These are phyloP conservation scores for Kodamaea suecica DNA, from an alignment of 1,139 yeast species.

Conservation along the genomic window DNA sequence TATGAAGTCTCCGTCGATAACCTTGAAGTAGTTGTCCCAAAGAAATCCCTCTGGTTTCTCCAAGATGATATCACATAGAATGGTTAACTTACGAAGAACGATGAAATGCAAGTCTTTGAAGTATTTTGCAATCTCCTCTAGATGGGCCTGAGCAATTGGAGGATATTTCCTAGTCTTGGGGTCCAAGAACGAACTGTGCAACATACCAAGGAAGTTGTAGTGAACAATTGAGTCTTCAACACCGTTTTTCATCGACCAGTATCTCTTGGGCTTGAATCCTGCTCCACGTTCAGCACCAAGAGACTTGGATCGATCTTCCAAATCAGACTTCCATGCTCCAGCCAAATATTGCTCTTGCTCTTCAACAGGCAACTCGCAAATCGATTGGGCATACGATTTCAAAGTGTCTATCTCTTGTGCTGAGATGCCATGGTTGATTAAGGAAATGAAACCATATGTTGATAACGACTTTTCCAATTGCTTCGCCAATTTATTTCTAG, in stretches of 20 bases:
- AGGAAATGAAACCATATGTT: conserved; percentile 22
- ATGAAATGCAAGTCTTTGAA: conserved; percentile 21
- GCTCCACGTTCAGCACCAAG: conserved; percentile 28
- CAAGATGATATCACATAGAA: conserved; percentile 26
- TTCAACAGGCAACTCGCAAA: conserved; percentile 23
- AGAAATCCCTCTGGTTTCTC: conserved; percentile 30
- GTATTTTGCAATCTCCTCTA: conserved; percentile 24
- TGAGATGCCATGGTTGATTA: conserved; percentile 22
- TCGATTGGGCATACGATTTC: conserved; percentile 22
- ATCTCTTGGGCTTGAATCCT: conserved; percentile 31
- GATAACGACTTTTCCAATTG: conserved; percentile 22
- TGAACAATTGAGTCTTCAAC: conserved; percentile 29
- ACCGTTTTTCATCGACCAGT: conserved; percentile 33
- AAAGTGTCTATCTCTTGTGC: conserved; percentile 17
- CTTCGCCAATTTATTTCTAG: conserved; percentile 17
- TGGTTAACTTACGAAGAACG: conserved; percentile 22
- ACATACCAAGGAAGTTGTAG: conserved; percentile 26
- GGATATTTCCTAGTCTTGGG: conserved; percentile 20
- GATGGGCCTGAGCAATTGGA: conserved; percentile 22
- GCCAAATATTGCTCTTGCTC: conserved; percentile 20
- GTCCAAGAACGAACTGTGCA: conserved; percentile 23
- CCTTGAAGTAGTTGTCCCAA: conserved; percentile 28
- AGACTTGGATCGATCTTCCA: conserved; percentile 11
- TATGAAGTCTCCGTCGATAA: conserved; percentile 18
- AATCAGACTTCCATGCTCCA: conserved; percentile 21